Conservation (phyloP, 345 rosid species). For the Hypericum perforatum region DNA sequence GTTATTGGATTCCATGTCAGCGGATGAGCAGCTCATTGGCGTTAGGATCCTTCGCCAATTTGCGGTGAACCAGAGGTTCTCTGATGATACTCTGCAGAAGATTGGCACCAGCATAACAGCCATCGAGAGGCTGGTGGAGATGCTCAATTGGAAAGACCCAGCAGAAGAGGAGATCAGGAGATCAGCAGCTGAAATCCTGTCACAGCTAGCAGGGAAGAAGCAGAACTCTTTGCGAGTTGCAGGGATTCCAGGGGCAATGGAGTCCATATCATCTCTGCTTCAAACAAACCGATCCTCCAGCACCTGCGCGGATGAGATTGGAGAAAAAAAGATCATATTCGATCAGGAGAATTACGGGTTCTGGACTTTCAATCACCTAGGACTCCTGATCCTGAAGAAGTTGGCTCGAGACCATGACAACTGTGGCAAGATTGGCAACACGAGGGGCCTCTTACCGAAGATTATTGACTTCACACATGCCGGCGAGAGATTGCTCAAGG, state of each 20-base stretch:
- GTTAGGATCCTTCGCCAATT: conserved; percentile 57
- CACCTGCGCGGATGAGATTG: conserved; percentile 53
- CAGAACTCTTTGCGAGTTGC: conserved; percentile 75
- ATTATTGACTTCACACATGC: conserved; percentile 69
- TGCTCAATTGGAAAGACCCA: conserved; percentile 89
- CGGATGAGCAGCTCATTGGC: conserved; percentile 83
- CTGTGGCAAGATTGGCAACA: conserved; percentile 85
- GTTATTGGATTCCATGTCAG: conserved; percentile 54
- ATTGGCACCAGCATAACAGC: conserved; percentile 52
- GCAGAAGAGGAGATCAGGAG: conserved; percentile 70
- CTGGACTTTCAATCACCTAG: conserved; percentile 70
- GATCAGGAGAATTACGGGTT: conserved; percentile 41
- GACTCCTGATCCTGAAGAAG: conserved; percentile 71
- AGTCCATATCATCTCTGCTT: conserved; percentile 81
- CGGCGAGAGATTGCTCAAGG: conserved; percentile 38
- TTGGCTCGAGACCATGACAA: conserved; percentile 78
- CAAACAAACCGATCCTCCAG: conserved; percentile 38
- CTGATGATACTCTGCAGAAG: conserved; percentile 76
- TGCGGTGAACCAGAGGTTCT: conserved; percentile 27
- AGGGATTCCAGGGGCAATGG: conserved; percentile 82
- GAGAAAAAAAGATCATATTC: conserved; percentile 40
- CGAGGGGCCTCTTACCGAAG: conserved; percentile 76
- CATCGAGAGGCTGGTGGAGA: conserved; percentile 74
- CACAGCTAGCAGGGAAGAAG: conserved; percentile 63
- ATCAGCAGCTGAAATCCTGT: conserved; percentile 65